Evolutionary conservation across 106 monocot species (phyloP).

Genomic region (Dactylorhiza incarnata): DNA sequence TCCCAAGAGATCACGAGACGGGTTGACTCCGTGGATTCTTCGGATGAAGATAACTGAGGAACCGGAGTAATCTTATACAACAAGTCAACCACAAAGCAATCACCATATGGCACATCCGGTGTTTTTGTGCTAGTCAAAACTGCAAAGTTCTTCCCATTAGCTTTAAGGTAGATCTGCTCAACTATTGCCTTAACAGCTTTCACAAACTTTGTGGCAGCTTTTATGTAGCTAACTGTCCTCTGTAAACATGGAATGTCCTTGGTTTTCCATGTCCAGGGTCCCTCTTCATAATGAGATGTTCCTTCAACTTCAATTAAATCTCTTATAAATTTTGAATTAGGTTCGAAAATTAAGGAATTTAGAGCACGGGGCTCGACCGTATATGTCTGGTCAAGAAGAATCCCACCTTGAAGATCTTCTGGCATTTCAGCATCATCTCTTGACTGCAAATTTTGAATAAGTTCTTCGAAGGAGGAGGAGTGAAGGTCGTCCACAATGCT

Average conservation of each 20-base stretch:
- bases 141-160: conserved; percentile 66
- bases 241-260: no score
- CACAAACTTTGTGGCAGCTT: conserved; percentile 65
- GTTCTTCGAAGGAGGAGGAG: conserved; percentile 43
- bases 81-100: conserved; percentile 54
- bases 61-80: conserved; percentile 57
- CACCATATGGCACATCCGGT: conserved; percentile 91
- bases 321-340: conserved; percentile 48
- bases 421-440: conserved; percentile 61
- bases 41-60: conserved; percentile 52
- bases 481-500: no score
- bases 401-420: conserved; percentile 58
- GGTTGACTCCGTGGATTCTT: conserved; percentile 29
- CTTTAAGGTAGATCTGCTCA: conserved; percentile 73
- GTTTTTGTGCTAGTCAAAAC: conserved; percentile 61
- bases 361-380: conserved; percentile 38
- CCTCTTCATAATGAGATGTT: conserved; percentile 35
- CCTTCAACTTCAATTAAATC: conserved; percentile 71
- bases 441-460: conserved; percentile 49
- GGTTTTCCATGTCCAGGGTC: conserved; percentile 57
- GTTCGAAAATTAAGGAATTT: conserved; percentile 68
- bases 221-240: conserved; percentile 58
- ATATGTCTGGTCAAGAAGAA: conserved; percentile 73
- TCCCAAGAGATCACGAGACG: conserved; percentile 75
- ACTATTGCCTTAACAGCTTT: conserved; percentile 87